Percentiles rank a stretch among this genome's conserved stretches.
These are phyloP conservation scores for Podosphaera aphanis DNA, from an alignment of 2,329 filamentous ascomycete species.

Conservation along the genomic window DNA sequence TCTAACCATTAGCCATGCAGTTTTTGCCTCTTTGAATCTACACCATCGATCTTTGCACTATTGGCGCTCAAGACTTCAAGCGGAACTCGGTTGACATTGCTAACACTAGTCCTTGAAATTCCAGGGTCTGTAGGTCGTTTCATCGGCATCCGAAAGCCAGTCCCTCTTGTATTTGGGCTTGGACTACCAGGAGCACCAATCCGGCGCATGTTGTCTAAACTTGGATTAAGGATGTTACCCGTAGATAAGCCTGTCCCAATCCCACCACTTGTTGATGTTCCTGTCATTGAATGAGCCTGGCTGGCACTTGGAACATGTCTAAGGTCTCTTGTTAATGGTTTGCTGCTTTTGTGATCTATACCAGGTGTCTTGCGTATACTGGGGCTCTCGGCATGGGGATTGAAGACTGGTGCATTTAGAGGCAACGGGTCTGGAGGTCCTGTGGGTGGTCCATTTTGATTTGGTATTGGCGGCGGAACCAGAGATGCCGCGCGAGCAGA, in stretches of 20 bases:
- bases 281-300: constrained; percentile 7
- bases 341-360: constrained; percentile 54
- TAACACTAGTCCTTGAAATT: constrained; percentile 6
- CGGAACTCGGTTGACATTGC: constrained; percentile 6
- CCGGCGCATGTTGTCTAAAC: constrained; percentile 28
- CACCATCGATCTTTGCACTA: constrained; percentile 3
- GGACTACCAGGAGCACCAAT: constrained; percentile 33
- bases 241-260: constrained; percentile 6
- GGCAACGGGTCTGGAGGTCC: constrained; percentile 19
- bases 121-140: constrained; percentile 11
- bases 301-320: constrained; percentile 24
- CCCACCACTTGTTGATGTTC: not conserved
- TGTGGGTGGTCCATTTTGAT: not conserved
- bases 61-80: not conserved
- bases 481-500: constrained; percentile 42
- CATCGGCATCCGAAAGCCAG: constrained; percentile 16
- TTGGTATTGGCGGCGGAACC: constrained; percentile 22
- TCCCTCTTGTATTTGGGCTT: constrained; percentile 20
- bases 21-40: constrained; percentile 16
- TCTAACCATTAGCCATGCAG: constrained; percentile 4
- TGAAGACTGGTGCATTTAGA: constrained; percentile 33
- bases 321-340: constrained; percentile 38
- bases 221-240: constrained; percentile 27
- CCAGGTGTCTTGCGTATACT: constrained; percentile 77
- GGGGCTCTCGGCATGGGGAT: constrained; percentile 54